Conservation (phyloP, 345 rosid species). For the Pistacia atlantica region DNA sequence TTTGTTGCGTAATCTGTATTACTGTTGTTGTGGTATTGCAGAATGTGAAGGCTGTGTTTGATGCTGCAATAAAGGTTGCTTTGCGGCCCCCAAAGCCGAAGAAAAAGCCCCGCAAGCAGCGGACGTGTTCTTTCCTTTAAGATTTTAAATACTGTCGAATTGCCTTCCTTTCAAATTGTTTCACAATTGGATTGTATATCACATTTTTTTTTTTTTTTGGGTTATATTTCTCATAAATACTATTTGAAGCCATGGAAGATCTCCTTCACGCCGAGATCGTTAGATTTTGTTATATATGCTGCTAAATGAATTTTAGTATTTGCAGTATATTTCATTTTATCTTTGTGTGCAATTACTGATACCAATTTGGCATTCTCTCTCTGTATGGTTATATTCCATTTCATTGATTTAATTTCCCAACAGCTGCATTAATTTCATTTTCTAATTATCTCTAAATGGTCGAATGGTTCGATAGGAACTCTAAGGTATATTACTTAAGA, state of each 20-base stretch:
- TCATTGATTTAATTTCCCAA: too few species aligned
- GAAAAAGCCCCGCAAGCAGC: slow-evolving; percentile 48
- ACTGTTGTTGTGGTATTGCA: slow-evolving; percentile 16
- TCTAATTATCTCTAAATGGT: too few species aligned
- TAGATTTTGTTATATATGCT: slow-evolving; percentile 2
- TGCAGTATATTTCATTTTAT: slow-evolving; percentile 10
- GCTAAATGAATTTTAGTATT: slow-evolving; percentile 15
- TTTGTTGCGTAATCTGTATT: neutral
- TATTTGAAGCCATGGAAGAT: neutral
- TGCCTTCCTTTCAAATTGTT: slow-evolving; percentile 1
- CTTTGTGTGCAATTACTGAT: neutral
- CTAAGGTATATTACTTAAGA: too few species aligned
- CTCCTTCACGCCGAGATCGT: neutral
- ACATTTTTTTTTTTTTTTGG: neutral
- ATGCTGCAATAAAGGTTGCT: slow-evolving; percentile 67
- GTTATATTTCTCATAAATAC: slow-evolving; percentile 1
- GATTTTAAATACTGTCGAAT: neutral
- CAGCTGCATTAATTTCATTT: too few species aligned
- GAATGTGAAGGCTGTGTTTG: slow-evolving; percentile 82
- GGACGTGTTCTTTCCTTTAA: slow-evolving; percentile 53
- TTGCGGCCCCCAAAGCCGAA: slow-evolving; percentile 67
- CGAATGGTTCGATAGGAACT: too few species aligned
- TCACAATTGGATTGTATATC: neutral
- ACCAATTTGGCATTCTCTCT: too few species aligned
- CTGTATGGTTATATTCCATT: too few species aligned